These are phyloP conservation scores for Leccinum pachyderme DNA, from an alignment of 1,284 basidiomycete genomes.

Conservation along the genomic window DNA sequence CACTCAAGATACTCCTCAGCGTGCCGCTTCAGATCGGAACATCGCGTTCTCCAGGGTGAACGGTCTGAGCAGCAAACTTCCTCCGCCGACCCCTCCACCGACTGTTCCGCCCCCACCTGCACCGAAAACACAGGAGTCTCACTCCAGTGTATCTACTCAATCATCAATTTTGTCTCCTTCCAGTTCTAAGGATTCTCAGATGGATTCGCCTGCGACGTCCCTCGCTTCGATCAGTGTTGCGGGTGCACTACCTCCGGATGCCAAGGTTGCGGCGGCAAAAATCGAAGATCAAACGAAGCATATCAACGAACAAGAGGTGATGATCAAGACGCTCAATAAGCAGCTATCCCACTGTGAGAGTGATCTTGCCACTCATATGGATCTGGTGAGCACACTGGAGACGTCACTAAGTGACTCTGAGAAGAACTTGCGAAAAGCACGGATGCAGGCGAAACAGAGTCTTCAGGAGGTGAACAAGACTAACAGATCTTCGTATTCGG, in stretches of 20 bases:
- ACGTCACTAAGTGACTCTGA: conserved; percentile 84
- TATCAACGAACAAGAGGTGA: conserved; percentile 80
- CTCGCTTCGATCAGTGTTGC: conserved; percentile 39
- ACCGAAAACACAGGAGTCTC: conserved; percentile 53
- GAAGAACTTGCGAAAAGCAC: no score
- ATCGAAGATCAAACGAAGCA: conserved; percentile 74
- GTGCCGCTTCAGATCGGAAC: conserved; percentile 52
- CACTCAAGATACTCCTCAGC: conserved; percentile 38
- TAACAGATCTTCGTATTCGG: conserved; percentile 30
- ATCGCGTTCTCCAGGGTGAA: conserved; percentile 55
- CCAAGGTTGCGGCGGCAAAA: conserved; percentile 51
- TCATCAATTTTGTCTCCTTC: conserved; percentile 51
- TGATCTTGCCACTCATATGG: conserved; percentile 89
- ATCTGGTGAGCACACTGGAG: conserved; percentile 81
- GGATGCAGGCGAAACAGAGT: conserved; percentile 64
- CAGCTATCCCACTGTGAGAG: conserved; percentile 88
- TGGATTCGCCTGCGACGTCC: conserved; percentile 70
- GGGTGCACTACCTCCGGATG: conserved; percentile 42
- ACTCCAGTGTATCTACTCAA: conserved; percentile 52
- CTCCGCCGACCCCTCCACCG: conserved; percentile 87
- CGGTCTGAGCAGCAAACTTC: conserved; percentile 70
- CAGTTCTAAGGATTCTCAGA: conserved; percentile 62
- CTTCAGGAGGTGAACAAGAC: conserved; percentile 44
- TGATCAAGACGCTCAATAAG: conserved; percentile 92
- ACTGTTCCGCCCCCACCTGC: conserved; percentile 85